A percentile compares a stretch with the other conserved stretches of the same genome.
Evolutionary conservation across 306 rosid genomes (phyloP).

Genomic region (Arachis hypogaea): DNA sequence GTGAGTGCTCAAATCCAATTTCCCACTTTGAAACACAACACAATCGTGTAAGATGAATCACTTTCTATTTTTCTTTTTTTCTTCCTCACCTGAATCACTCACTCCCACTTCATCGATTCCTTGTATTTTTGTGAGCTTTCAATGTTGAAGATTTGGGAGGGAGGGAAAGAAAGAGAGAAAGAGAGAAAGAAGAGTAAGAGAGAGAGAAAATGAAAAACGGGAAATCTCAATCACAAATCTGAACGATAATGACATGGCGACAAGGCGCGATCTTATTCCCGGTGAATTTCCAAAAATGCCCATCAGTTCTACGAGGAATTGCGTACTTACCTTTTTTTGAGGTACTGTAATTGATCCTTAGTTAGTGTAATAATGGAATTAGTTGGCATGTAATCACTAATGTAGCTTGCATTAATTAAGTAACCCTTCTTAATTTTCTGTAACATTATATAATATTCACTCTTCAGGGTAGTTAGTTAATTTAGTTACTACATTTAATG

Average conservation of each 20-base stretch:
- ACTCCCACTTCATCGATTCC: slow-evolving; percentile 7
- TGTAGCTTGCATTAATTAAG: neutral
- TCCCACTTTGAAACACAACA: slow-evolving; percentile 6
- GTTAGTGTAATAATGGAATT: slow-evolving; percentile 15
- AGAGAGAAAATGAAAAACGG: slow-evolving; percentile 28
- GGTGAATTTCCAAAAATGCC: slow-evolving; percentile 40
- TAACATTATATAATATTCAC: neutral
- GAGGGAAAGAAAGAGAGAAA: neutral
- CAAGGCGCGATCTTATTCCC: slow-evolving; percentile 67
- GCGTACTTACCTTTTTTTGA: slow-evolving; percentile 25
- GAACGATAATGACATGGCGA: slow-evolving; percentile 71
- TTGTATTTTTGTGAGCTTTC: neutral
- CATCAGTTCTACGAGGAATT: neutral
- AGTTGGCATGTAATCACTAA: slow-evolving; percentile 17
- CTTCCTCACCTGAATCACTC: slow-evolving; percentile 18
- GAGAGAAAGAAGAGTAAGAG: neutral
- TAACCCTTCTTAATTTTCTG: neutral
- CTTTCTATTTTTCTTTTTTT: slow-evolving; percentile 19
- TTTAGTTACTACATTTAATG: slow-evolving; percentile 27
- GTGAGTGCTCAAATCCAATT: slow-evolving; percentile 1
- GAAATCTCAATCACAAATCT: slow-evolving; percentile 85
- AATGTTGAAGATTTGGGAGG: slow-evolving; percentile 19
- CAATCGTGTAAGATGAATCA: neutral
- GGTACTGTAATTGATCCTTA: neutral
- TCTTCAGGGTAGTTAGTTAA: slow-evolving; percentile 26